Conservation (phyloP, 331 rosid genomes). For the Rosa hybrid region DNA sequence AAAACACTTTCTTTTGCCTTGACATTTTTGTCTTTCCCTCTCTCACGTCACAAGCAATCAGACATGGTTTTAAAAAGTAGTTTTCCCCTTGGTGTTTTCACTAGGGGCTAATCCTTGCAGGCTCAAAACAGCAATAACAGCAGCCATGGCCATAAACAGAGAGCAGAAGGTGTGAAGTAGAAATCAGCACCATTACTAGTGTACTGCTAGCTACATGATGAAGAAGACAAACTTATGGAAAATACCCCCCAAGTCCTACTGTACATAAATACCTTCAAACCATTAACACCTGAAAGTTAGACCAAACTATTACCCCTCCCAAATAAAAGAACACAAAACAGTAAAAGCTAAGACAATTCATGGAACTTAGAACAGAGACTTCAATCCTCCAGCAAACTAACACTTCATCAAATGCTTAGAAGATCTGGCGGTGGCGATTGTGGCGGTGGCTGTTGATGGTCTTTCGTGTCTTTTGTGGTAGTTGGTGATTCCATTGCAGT, state of each 20-base stretch:
- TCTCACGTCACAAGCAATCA: slow-evolving; percentile 15
- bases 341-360: slow-evolving; percentile 32
- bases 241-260: slow-evolving; percentile 64
- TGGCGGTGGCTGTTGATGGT: slow-evolving; percentile 41
- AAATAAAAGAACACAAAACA: neutral
- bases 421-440: slow-evolving; percentile 80
- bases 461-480: slow-evolving; percentile 43
- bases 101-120: slow-evolving; percentile 22
- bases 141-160: slow-evolving; percentile 26
- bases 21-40: slow-evolving; percentile 2
- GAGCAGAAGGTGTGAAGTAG: slow-evolving; percentile 12
- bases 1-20: neutral
- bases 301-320: slow-evolving; percentile 34
- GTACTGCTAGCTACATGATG: slow-evolving; percentile 26
- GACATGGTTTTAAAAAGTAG: neutral
- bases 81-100: slow-evolving; percentile 24
- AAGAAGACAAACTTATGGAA: slow-evolving; percentile 23
- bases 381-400: slow-evolving; percentile 19
- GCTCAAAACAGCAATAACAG: slow-evolving; percentile 32
- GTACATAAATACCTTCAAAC: slow-evolving; percentile 51
- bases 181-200: slow-evolving; percentile 24
- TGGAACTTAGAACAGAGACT: slow-evolving; percentile 37
- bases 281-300: slow-evolving; percentile 42
- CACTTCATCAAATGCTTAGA: slow-evolving; percentile 76
- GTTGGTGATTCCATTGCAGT: slow-evolving; percentile 54